These are phyloP conservation scores for Epichloe brachyelytri DNA, from an alignment of 2,329 filamentous ascomycete genomes.

Conservation along the genomic window DNA sequence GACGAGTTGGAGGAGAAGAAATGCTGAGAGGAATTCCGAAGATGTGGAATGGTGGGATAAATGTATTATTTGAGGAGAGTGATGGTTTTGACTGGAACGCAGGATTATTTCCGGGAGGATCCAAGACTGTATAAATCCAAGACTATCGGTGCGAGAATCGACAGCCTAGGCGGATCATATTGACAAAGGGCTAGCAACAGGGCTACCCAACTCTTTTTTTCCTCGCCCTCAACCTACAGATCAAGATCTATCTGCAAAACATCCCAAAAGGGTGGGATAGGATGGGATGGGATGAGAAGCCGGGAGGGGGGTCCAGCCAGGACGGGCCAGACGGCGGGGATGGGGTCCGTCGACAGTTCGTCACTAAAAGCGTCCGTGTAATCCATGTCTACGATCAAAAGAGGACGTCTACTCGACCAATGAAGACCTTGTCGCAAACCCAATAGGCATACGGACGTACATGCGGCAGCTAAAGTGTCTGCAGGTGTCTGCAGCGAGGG, in stretches of 20 bases:
- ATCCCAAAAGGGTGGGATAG: conserved; percentile 7
- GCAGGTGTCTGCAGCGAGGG: conserved; percentile 17
- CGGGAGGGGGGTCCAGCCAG: conserved; percentile 1
- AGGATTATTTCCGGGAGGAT: conserved; percentile 17
- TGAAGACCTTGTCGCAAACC: conserved; percentile 14
- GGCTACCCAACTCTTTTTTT: conserved; percentile 10
- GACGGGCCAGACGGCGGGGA: conserved; percentile 1
- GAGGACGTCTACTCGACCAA: conserved; percentile 14
- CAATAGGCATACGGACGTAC: conserved; percentile 10
- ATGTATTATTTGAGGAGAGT: conserved; percentile 25
- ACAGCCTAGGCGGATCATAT: conserved; percentile 18
- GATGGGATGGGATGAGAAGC: conserved; percentile 4
- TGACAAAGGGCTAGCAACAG: conserved; percentile 19
- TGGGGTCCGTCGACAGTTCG: conserved; percentile 7
- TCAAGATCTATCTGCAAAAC: conserved; percentile 22
- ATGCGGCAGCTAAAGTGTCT: conserved; percentile 23
- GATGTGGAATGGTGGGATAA: conserved; percentile 30
- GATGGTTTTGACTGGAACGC: conserved; percentile 26
- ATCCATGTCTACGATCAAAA: conserved; percentile 13
- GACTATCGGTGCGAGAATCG: conserved; percentile 20
- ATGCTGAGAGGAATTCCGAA: conserved; percentile 31
- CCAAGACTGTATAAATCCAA: conserved; percentile 25
- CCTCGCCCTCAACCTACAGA: conserved; percentile 17
- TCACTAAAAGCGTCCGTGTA: conserved; percentile 10
- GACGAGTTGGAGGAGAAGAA: conserved; percentile 26